These are phyloP conservation scores for Aquilaria yunnanensis DNA, from an alignment of 345 rosid species.

Conservation along the genomic window DNA sequence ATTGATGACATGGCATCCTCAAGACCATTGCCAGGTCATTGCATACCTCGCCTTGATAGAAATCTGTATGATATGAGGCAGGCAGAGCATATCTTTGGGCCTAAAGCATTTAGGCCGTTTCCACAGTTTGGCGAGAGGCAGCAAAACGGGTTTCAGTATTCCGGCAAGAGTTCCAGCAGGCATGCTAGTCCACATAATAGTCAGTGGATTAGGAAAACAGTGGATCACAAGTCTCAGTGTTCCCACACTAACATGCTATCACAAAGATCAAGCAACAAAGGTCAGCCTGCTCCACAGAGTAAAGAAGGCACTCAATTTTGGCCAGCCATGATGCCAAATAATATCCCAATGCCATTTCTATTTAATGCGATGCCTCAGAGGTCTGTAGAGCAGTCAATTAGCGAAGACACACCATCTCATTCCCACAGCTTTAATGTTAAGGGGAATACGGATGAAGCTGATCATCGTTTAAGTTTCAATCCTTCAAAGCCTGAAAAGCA, in stretches of 20 bases:
- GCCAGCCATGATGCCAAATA: constrained; percentile 45
- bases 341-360: too few relatives aligned
- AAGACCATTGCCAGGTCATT: constrained; percentile 33
- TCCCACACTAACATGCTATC: constrained; percentile 25
- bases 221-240: constrained; percentile 32
- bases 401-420: constrained; percentile 22
- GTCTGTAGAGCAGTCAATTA: constrained; percentile 28
- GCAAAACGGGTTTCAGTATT: constrained; percentile 30
- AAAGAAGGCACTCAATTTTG: constrained; percentile 44
- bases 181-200: constrained; percentile 30
- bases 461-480: constrained; percentile 28
- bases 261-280: constrained; percentile 32
- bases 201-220: constrained; percentile 40
- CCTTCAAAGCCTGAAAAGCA: constrained; percentile 38
- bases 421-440: constrained; percentile 24
- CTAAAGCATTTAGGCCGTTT: constrained; percentile 30
- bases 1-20: constrained; percentile 23
- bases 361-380: constrained; percentile 21
- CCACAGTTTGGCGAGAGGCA: constrained; percentile 40
- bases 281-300: constrained; percentile 41
- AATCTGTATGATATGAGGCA: constrained; percentile 24
- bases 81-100: constrained; percentile 29
- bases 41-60: constrained; percentile 33
- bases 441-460: constrained; percentile 24
- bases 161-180: constrained; percentile 31